Evolutionary conservation across 1,284 basidiomycete genomes (phyloP).

Genomic region (Calocybe gambosa): DNA sequence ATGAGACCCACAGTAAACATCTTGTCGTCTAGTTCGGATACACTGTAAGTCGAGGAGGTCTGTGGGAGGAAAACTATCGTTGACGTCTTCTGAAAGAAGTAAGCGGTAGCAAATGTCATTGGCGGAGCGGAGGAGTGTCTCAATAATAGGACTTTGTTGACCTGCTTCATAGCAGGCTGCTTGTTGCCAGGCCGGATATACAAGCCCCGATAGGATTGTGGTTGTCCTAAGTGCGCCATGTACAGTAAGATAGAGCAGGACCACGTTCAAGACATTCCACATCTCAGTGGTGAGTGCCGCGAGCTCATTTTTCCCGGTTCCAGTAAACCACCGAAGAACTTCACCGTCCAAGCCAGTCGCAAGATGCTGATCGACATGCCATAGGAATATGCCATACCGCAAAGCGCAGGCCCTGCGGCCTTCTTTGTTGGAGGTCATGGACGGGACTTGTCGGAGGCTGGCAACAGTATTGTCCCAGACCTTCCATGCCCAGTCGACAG

Average conservation of each 20-base stretch:
- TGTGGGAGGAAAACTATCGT: slow-evolving; percentile 35
- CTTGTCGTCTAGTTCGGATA: slow-evolving; percentile 58
- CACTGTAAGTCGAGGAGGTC: slow-evolving; percentile 61
- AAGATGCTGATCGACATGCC: slow-evolving; percentile 68
- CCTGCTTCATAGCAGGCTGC: slow-evolving; percentile 34
- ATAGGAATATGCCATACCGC: slow-evolving; percentile 62
- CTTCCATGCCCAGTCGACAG: slow-evolving; percentile 67
- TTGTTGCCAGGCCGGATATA: slow-evolving; percentile 68
- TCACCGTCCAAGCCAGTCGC: slow-evolving; percentile 63
- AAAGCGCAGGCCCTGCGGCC: slow-evolving; percentile 47
- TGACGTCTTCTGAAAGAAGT: slow-evolving; percentile 48
- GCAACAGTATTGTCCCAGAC: slow-evolving; percentile 76
- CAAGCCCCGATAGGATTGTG: slow-evolving; percentile 62
- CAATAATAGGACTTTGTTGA: slow-evolving; percentile 34
- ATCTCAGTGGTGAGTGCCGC: slow-evolving; percentile 47
- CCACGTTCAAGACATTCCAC: slow-evolving; percentile 60
- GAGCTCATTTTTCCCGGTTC: slow-evolving; percentile 57
- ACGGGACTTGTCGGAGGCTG: slow-evolving; percentile 59
- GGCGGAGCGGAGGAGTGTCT: slow-evolving; percentile 50
- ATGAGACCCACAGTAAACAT: slow-evolving; percentile 58
- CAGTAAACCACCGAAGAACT: slow-evolving; percentile 62
- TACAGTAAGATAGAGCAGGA: slow-evolving; percentile 60
- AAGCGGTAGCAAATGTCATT: slow-evolving; percentile 56
- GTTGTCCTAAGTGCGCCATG: slow-evolving; percentile 64
- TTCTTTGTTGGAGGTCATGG: slow-evolving; percentile 41